Evolutionary conservation across 768 basidiomycete genomes (phyloP).

Genomic region (Leccinum subgranulosum): DNA sequence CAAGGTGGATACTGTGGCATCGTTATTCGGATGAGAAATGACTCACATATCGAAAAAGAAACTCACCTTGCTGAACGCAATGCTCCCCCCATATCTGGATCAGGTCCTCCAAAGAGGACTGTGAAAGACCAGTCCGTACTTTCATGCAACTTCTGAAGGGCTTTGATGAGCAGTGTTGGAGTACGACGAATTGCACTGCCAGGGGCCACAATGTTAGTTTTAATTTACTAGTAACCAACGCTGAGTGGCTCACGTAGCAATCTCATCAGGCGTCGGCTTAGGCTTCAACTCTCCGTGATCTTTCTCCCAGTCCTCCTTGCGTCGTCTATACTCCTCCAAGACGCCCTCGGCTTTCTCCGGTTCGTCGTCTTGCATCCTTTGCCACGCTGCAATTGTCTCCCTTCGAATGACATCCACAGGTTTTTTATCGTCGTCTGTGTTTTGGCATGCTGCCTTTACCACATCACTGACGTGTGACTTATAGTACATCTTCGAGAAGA

Average conservation of each 20-base stretch:
- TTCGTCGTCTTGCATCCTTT: not conserved
- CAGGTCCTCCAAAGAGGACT: not conserved
- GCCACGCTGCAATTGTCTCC: not conserved
- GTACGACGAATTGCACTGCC: not conserved
- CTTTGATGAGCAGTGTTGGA: not conserved
- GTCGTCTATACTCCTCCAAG: not conserved
- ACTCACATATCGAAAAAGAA: not conserved
- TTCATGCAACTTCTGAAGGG: not conserved
- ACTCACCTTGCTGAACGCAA: not conserved
- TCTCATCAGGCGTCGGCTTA: not conserved
- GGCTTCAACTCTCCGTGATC: not conserved
- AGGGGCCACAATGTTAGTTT: not conserved
- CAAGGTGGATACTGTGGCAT: not conserved
- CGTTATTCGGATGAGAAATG: not conserved
- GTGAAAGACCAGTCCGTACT: not conserved
- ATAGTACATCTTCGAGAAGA: not conserved
- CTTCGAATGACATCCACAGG: not conserved
- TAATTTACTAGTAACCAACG: not conserved
- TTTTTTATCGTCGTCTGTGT: not conserved
- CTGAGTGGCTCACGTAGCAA: not conserved
- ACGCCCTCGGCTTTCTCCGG: not conserved
- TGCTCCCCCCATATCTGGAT: not conserved
- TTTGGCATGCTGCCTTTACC: not conserved
- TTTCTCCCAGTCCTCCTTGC: not conserved
- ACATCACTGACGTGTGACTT: not conserved